Percentiles rank a stretch among this genome's conserved stretches.
These are phyloP conservation scores for Fagopyrum homotropicum DNA, from an alignment of 148 eudicot genomes.

Conservation along the genomic window DNA sequence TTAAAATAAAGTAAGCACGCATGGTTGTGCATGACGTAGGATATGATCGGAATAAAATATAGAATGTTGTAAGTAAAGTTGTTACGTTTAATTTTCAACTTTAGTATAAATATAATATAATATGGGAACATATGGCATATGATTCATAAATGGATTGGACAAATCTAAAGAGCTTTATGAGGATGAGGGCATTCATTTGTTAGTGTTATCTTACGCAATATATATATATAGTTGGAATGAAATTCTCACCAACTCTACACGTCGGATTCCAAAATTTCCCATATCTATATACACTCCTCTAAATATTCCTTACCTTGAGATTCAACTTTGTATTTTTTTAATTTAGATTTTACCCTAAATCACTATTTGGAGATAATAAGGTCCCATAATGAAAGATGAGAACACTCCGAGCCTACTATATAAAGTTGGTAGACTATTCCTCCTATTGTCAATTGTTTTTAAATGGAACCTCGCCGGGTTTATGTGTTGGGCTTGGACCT, in stretches of 20 bases:
- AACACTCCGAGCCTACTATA: no score
- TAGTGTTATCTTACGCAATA: slow-evolving; percentile 5
- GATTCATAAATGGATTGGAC: background rate
- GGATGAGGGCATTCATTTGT: background rate
- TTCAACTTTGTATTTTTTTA: no score
- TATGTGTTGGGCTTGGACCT: no score
- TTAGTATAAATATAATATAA: background rate
- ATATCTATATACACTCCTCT: background rate
- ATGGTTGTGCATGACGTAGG: background rate
- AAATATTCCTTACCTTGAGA: no score
- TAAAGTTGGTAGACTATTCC: no score
- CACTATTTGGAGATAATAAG: no score
- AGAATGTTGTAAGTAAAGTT: background rate
- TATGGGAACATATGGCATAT: slow-evolving; percentile 6
- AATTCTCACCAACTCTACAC: background rate
- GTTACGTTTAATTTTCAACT: background rate
- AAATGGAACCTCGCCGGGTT: no score
- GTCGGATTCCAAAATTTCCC: background rate
- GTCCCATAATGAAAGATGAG: no score
- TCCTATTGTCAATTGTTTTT: no score
- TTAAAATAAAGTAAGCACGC: no score
- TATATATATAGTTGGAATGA: background rate
- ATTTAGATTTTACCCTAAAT: no score
- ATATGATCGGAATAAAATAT: background rate
- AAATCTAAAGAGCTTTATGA: background rate